Percentiles rank a stretch among this genome's conserved stretches.
Evolutionary conservation across 176 grass and related monocot species (phyloP).

Genomic region (Aegilops bicornis): DNA sequence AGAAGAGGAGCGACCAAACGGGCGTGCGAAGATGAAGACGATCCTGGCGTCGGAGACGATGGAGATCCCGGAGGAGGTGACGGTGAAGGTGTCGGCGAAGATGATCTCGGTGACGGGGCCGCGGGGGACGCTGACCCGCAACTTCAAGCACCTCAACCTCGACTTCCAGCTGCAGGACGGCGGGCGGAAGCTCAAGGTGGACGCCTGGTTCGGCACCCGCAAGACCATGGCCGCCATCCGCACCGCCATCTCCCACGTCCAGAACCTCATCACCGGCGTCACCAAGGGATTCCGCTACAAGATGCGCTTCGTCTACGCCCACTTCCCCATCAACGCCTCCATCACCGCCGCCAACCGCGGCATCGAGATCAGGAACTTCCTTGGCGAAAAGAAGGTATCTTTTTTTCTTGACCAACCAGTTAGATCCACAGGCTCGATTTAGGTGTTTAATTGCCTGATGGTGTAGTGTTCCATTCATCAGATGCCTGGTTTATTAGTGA

Average conservation of each 20-base stretch:
- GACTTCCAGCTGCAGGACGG: constrained; percentile 68
- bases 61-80: constrained; percentile 71
- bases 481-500: not conserved
- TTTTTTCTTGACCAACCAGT: not conserved
- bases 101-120: constrained; percentile 65
- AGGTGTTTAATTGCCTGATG: not conserved
- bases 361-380: constrained; percentile 88
- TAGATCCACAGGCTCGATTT: not conserved
- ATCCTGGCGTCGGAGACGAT: constrained; percentile 72
- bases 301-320: constrained; percentile 82
- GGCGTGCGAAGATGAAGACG: constrained; percentile 56
- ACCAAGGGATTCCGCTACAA: constrained; percentile 84
- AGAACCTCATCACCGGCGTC: constrained; percentile 83
- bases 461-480: not conserved
- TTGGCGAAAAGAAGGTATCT: constrained; percentile 75
- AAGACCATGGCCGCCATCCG: constrained; percentile 83
- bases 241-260: constrained; percentile 82
- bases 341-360: constrained; percentile 45
- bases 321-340: constrained; percentile 84
- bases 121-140: constrained; percentile 57
- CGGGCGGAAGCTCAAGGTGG: constrained; percentile 64
- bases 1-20: not conserved
- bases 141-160: constrained; percentile 90
- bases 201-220: constrained; percentile 76
- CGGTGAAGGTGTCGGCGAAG: constrained; percentile 75